Evolutionary conservation across 176 grass and related monocot species (phyloP).

Genomic region (Carex pumila): DNA sequence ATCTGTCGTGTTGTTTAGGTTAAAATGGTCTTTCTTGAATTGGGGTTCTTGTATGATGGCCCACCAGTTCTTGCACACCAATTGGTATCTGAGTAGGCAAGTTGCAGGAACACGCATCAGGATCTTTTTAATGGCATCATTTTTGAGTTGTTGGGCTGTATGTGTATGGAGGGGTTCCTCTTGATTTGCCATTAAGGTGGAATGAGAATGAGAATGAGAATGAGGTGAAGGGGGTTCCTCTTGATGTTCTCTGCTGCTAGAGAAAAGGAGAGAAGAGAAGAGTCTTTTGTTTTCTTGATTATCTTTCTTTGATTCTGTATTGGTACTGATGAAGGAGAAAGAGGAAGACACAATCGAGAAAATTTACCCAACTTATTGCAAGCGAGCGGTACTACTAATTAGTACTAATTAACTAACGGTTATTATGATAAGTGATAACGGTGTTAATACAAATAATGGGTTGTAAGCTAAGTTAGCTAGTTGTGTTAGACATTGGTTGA

Average conservation of each 20-base stretch:
- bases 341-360: too few relatives aligned
- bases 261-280: background rate
- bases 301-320: background rate
- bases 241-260: background rate
- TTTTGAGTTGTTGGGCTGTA: background rate
- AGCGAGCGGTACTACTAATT: background rate
- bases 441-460: too few relatives aligned
- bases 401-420: too few relatives aligned
- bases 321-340: background rate
- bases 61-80: background rate
- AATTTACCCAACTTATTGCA: background rate
- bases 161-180: background rate
- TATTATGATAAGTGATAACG: too few relatives aligned
- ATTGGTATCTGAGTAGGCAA: background rate
- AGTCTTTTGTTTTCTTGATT: background rate
- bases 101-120: background rate
- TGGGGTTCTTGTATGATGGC: background rate
- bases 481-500: too few relatives aligned
- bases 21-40: background rate
- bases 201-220: too few relatives aligned
- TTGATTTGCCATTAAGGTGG: too few relatives aligned
- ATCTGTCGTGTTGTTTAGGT: background rate
- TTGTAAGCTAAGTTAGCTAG: too few relatives aligned
- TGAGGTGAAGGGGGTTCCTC: too few relatives aligned
- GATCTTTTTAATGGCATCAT: background rate